These are phyloP conservation scores for Colletotrichum sojae DNA, from an alignment of 2,329 filamentous ascomycete genomes.

Conservation along the genomic window DNA sequence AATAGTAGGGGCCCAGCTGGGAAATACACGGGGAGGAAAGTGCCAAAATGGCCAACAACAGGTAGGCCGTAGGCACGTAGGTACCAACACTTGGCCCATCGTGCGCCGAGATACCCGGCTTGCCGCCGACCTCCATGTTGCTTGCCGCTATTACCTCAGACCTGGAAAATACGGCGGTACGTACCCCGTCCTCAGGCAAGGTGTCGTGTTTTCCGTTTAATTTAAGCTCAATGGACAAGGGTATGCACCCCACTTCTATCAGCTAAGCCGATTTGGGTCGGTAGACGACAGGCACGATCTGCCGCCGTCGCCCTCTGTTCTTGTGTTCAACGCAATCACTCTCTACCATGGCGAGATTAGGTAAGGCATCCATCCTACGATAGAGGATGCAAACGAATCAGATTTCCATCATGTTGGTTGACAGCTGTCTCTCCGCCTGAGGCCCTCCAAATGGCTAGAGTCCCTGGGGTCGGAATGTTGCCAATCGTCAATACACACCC, in stretches of 20 bases:
- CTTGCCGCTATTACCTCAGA: background rate
- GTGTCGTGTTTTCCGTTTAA: slow-evolving; percentile 26
- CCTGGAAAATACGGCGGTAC: too few relatives aligned
- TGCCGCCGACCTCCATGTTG: background rate
- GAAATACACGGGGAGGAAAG: too few relatives aligned
- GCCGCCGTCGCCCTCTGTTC: background rate
- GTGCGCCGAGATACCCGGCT: slow-evolving; percentile 7
- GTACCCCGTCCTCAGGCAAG: too few relatives aligned
- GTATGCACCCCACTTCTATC: background rate
- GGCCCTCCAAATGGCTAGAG: background rate
- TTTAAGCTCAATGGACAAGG: slow-evolving; percentile 23
- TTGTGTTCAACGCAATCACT: too few relatives aligned
- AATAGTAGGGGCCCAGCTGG: background rate
- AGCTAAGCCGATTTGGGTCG: too few relatives aligned
- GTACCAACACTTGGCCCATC: background rate
- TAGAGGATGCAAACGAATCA: too few relatives aligned
- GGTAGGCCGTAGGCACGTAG: too few relatives aligned
- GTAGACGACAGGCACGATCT: background rate
- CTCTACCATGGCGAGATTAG: background rate
- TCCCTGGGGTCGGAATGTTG: background rate
- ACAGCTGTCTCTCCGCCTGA: background rate
- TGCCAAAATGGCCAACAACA: too few relatives aligned
- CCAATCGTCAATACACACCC: background rate
- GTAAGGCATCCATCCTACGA: background rate
- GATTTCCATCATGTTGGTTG: background rate